These are phyloP conservation scores for Emericellopsis cladophorae DNA, from an alignment of 2,329 filamentous ascomycete genomes.

Conservation along the genomic window DNA sequence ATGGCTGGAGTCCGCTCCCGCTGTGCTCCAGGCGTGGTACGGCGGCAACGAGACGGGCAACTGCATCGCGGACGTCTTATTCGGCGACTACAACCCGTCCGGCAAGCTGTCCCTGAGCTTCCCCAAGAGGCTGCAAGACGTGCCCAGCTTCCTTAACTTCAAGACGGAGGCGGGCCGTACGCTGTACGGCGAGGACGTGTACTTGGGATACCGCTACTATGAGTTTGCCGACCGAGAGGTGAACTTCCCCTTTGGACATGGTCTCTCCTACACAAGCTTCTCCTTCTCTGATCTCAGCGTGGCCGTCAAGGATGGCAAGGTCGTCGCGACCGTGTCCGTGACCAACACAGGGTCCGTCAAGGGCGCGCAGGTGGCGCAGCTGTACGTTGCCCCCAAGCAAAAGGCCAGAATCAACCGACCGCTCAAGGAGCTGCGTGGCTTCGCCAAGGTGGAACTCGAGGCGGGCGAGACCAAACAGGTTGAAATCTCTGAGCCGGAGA, in stretches of 20 bases:
- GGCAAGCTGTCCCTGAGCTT: conserved; percentile 67
- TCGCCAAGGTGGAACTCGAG: conserved; percentile 49
- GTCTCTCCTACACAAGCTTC: conserved; percentile 67
- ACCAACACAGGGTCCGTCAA: conserved; percentile 45
- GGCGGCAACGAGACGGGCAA: conserved; percentile 81
- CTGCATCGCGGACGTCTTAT: conserved; percentile 65
- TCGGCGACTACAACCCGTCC: conserved; percentile 61
- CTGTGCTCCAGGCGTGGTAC: conserved; percentile 70
- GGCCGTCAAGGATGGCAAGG: conserved; percentile 15
- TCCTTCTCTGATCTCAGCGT: conserved; percentile 31
- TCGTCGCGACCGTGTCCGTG: conserved; percentile 35
- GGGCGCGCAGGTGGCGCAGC: conserved; percentile 44
- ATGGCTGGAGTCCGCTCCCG: conserved; percentile 43
- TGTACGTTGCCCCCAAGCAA: conserved; percentile 40
- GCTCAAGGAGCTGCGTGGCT: conserved; percentile 52
- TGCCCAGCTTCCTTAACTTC: conserved; percentile 67
- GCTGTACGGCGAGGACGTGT: conserved; percentile 70
- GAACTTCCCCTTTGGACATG: conserved; percentile 69
- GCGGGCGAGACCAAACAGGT: conserved; percentile 46
- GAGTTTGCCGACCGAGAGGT: conserved; percentile 54
- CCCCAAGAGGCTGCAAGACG: conserved; percentile 54
- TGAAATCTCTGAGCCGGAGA: conserved; percentile 43
- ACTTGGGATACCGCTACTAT: conserved; percentile 72
- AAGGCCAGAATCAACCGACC: conserved; percentile 39
- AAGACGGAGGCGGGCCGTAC: conserved; percentile 56